Base-by-base conservation (phyloP, 2,329 filamentous ascomycete species). In the Fusarium luffae region DNA sequence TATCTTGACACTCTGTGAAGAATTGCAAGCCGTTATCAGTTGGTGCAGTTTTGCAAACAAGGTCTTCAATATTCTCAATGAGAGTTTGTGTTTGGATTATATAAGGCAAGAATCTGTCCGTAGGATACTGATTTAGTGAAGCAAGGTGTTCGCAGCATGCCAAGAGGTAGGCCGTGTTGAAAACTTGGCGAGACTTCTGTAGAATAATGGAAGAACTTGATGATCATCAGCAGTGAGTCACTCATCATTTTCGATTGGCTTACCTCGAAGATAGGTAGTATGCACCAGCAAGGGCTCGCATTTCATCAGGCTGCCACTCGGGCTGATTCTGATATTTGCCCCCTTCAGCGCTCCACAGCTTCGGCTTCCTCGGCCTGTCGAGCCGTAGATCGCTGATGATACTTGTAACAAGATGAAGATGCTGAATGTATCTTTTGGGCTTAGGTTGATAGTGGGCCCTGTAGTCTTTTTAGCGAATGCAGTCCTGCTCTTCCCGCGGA, bases 361-460 rank as follows among this genome's bases (percentile, higher is more conserved):
- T 64, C 1, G 64, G 66, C 6, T 67, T 77, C 4, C 69, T 66
- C 1, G 76, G 75, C 7, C 63, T 69, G 8, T 79, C 77, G 1
- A 79, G 60, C 1, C 77, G 65, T 40, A 79, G 7, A 32, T 79
- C 77, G n/a, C 70, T 72, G 2, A 79, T 59, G 2, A 79, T 79
- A 16, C 77, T 79, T 1, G 69, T 73, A 0, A 72, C 72, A 1
- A 79, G 66, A 28, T 76, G 74, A 0, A 79, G 37, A 40, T 77
- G 71, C 12, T 79, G 77, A 2, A 70, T 76, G 11, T 76, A 74
- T 49, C 73, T 69, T 11, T 73, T 72, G 0, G 75, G 72, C 5
- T 74, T 68, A 2, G 76, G 70, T 27, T 77, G 76, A 21, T 74
- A 79, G 19, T 79, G 77, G 13, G 76, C 77, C 77, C 77, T 79